Evolutionary conservation across 306 rosid species (phyloP).

Genomic region (Cercis canadensis): DNA sequence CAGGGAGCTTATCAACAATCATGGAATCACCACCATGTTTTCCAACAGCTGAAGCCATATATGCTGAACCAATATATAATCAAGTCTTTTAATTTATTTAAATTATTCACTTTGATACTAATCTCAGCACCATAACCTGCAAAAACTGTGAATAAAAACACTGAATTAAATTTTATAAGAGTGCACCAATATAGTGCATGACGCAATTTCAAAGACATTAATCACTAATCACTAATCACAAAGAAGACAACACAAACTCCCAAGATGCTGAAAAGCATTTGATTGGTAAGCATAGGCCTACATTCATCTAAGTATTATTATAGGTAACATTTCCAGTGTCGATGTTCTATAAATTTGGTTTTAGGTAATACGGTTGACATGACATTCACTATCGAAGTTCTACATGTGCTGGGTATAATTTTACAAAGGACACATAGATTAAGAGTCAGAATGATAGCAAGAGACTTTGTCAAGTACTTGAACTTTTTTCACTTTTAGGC

Average conservation of each 20-base stretch:
- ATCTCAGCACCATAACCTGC: slow-evolving; percentile 26
- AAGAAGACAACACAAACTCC: not conserved
- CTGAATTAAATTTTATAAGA: not conserved
- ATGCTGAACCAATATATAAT: slow-evolving; percentile 9
- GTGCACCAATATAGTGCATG: not conserved
- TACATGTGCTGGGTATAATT: too few relatives aligned
- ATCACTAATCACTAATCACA: not conserved
- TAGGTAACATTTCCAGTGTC: not conserved
- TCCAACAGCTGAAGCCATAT: slow-evolving; percentile 51
- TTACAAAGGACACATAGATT: too few relatives aligned
- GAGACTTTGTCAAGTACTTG: too few relatives aligned
- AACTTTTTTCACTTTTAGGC: too few relatives aligned
- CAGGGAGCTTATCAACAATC: slow-evolving; percentile 58
- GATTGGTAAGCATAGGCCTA: too few relatives aligned
- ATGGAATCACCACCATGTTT: slow-evolving; percentile 38
- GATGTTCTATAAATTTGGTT: too few relatives aligned
- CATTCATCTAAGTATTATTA: not conserved
- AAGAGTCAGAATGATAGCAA: too few relatives aligned
- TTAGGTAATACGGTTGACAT: too few relatives aligned
- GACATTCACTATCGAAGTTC: too few relatives aligned
- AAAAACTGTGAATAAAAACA: not conserved
- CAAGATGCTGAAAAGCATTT: not conserved
- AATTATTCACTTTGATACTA: not conserved
- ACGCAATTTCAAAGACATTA: not conserved
- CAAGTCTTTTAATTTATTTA: slow-evolving; percentile 10